Evolutionary conservation across 2,329 filamentous ascomycete genomes (phyloP).

Genomic region (Penicillium sp.): DNA sequence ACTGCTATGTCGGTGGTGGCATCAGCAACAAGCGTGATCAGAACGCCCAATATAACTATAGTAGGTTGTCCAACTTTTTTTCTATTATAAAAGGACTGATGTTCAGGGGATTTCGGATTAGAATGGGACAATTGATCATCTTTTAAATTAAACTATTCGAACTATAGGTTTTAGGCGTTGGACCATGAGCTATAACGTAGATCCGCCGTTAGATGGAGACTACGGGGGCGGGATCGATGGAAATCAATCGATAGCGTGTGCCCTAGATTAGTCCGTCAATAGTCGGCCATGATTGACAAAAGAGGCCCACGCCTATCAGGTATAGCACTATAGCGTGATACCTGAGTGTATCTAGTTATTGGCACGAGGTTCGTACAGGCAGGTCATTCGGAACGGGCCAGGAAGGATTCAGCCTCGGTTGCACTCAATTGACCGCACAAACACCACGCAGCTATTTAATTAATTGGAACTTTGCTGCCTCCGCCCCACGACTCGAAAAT

Average conservation of each 20-base stretch:
- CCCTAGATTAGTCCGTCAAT: neutral
- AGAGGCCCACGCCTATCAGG: neutral
- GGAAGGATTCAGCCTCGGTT: neutral
- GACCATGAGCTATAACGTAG: neutral
- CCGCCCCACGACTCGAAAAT: neutral
- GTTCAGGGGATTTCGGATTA: neutral
- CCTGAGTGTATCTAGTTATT: neutral
- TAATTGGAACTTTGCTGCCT: neutral
- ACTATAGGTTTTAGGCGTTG: neutral
- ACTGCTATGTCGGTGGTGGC: neutral
- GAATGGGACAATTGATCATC: neutral
- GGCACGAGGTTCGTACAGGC: no score
- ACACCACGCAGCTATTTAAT: no score
- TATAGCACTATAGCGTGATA: neutral
- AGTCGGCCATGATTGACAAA: neutral
- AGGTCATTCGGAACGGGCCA: neutral
- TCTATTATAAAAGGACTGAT: neutral
- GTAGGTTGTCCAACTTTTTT: neutral
- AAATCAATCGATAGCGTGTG: neutral
- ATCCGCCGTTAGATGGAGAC: neutral
- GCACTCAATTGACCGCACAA: neutral
- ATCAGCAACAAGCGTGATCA: neutral
- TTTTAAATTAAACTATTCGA: neutral
- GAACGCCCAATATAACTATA: neutral
- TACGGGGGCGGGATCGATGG: neutral